These are phyloP conservation scores for Exutisphaerella laricina DNA, from an alignment of 2,329 filamentous ascomycete genomes.

Conservation along the genomic window DNA sequence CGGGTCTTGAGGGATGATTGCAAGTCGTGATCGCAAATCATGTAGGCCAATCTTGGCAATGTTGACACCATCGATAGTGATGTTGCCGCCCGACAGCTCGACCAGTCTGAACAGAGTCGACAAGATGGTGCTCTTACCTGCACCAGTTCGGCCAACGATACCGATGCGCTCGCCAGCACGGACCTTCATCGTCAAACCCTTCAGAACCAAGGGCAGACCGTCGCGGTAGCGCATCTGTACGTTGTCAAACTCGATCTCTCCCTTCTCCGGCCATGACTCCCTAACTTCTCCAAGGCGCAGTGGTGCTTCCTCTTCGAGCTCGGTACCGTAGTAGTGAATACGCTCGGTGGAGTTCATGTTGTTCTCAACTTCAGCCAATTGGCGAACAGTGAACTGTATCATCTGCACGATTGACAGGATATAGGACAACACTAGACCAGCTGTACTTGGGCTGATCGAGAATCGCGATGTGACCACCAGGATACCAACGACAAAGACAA, in stretches of 20 bases:
- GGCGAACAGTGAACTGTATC: constrained; percentile 91
- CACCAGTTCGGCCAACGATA: constrained; percentile 74
- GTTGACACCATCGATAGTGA: constrained; percentile 47
- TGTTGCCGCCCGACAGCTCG: constrained; percentile 44
- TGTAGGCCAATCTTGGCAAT: constrained; percentile 70
- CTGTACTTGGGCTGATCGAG: constrained; percentile 74
- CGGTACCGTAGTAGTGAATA: constrained; percentile 79
- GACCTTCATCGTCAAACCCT: constrained; percentile 59
- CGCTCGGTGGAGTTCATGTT: constrained; percentile 97
- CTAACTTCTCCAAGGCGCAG: constrained; percentile 67
- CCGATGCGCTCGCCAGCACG: constrained; percentile 72
- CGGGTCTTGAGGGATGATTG: constrained; percentile 77
- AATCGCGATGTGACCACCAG: constrained; percentile 89
- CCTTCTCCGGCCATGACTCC: constrained; percentile 75
- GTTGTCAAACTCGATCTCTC: constrained; percentile 55
- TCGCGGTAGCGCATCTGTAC: constrained; percentile 49
- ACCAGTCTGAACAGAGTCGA: constrained; percentile 69
- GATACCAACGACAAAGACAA: constrained; percentile 85
- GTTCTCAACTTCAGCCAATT: constrained; percentile 93
- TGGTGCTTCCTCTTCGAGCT: constrained; percentile 84
- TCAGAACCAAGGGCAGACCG: constrained; percentile 45
- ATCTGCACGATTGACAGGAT: constrained; percentile 90
- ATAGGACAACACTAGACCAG: constrained; percentile 84
- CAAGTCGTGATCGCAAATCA: constrained; percentile 66
- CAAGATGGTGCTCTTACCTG: constrained; percentile 81